These are phyloP conservation scores for Opeltia flavorubescens DNA, from an alignment of 495 filamentous ascomycete species.

Conservation along the genomic window DNA sequence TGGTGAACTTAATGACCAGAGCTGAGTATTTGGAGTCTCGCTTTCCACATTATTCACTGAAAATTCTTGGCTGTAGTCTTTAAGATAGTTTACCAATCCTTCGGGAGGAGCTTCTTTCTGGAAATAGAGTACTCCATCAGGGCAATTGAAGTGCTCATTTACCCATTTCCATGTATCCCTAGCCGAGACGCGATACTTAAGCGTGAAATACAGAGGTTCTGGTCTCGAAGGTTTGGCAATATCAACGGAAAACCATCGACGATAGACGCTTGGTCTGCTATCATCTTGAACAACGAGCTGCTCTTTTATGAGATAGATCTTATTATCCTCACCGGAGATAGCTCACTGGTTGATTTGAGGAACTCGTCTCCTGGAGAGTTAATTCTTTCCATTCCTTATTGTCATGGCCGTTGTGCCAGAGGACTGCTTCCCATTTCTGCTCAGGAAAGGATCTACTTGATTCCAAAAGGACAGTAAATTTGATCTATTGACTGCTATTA, in stretches of 20 bases:
- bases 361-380: constrained; percentile 16
- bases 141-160: constrained; percentile 42
- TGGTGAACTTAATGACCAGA: constrained; percentile 53
- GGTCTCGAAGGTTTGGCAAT: constrained; percentile 18
- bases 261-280: constrained; percentile 8
- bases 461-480: constrained; percentile 61
- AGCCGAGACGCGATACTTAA: constrained; percentile 50
- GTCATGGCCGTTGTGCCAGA: constrained; percentile 56
- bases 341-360: constrained; percentile 20
- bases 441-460: constrained; percentile 38
- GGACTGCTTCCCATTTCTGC: constrained; percentile 53
- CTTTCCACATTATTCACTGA: constrained; percentile 40
- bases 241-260: constrained; percentile 25
- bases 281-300: constrained; percentile 22
- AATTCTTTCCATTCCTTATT: constrained; percentile 25
- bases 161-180: constrained; percentile 61
- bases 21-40: constrained; percentile 52
- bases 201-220: constrained; percentile 48
- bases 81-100: constrained; percentile 46
- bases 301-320: constrained; percentile 28
- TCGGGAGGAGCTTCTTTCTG: constrained; percentile 20
- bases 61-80: constrained; percentile 41
- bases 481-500: constrained; percentile 23
- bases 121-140: constrained; percentile 51
- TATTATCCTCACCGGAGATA: constrained; percentile 4